phyloP scores from a whole-genome alignment of 495 filamentous ascomycete genomes.

The Podospora sp. region DNA sequence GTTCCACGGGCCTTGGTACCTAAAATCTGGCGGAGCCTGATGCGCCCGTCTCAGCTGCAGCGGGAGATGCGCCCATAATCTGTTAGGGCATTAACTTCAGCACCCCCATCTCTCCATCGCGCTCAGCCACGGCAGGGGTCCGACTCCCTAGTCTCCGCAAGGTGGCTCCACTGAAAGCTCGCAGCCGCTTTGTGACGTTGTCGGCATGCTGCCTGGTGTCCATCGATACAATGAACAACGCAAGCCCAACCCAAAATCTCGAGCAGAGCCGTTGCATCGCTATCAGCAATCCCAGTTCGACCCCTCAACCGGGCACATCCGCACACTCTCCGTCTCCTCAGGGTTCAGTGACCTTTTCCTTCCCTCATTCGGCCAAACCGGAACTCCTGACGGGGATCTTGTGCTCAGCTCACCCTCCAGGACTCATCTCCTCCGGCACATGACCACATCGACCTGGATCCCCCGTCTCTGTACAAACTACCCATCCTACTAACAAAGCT shows the following conservation, averaged over 20 bases:
- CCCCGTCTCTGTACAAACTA: not conserved
- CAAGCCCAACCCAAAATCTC: too few species aligned
- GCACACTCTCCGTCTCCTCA: too few species aligned
- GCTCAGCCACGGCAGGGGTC: conserved; percentile 6
- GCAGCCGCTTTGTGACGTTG: conserved; percentile 39
- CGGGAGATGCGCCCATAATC: not conserved
- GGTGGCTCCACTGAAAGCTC: conserved; percentile 18
- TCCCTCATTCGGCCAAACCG: not conserved
- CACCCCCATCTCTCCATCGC: not conserved
- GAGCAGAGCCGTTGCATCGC: too few species aligned
- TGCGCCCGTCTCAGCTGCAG: conserved; percentile 2
- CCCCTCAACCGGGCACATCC: not conserved
- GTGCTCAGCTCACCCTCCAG: conserved; percentile 14
- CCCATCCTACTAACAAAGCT: not conserved
- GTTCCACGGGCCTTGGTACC: conserved; percentile 23
- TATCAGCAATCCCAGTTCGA: not conserved
- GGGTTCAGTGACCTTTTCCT: not conserved
- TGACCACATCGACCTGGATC: conserved; percentile 8
- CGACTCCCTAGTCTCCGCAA: conserved; percentile 1
- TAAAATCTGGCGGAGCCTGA: not conserved
- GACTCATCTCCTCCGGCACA: conserved; percentile 10
- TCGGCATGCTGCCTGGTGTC: conserved; percentile 39
- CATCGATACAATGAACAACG: not conserved
- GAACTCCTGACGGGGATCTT: not conserved
- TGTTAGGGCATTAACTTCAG: conserved; percentile 14